Percentiles rank a stretch among this genome's conserved stretches.
Evolutionary conservation across 2,329 filamentous ascomycete genomes (phyloP).

Genomic region (Chaetothyriales sp.): DNA sequence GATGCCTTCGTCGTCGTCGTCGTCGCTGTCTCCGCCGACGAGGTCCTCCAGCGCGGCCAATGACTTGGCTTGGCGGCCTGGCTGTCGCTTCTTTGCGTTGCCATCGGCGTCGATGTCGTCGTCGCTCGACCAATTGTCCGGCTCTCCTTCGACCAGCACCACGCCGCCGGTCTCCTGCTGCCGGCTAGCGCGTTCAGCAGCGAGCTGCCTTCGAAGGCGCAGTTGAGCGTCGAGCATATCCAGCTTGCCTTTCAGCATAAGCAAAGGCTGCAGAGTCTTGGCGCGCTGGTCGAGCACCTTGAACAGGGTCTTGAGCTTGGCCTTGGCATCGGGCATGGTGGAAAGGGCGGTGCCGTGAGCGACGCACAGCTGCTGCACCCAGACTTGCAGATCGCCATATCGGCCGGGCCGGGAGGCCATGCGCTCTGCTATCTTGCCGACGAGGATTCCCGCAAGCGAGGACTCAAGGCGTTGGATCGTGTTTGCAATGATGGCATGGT

Average conservation of each 20-base stretch:
- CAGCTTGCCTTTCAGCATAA: slow-evolving; percentile 85
- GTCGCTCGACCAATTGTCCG: slow-evolving; percentile 28
- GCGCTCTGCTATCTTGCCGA: slow-evolving; percentile 73
- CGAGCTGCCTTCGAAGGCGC: slow-evolving; percentile 57
- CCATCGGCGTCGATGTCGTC: slow-evolving; percentile 26
- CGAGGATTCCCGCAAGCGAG: slow-evolving; percentile 60
- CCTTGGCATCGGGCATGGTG: slow-evolving; percentile 68
- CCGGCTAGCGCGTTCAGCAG: slow-evolving; percentile 33
- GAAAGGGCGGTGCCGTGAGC: slow-evolving; percentile 85
- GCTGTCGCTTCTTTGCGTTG: slow-evolving; percentile 5
- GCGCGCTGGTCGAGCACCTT: slow-evolving; percentile 79
- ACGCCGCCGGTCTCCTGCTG: slow-evolving; percentile 46
- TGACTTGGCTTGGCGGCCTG: slow-evolving; percentile 20
- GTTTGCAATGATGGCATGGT: slow-evolving; percentile 62
- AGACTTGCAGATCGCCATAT: slow-evolving; percentile 79
- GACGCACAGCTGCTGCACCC: slow-evolving; percentile 91
- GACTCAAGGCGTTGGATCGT: slow-evolving; percentile 88
- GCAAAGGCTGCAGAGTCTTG: slow-evolving; percentile 63
- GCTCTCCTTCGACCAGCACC: slow-evolving; percentile 75
- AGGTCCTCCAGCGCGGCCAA: slow-evolving; percentile 17
- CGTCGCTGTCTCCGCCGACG: slow-evolving; percentile 25
- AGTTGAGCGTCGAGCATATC: slow-evolving; percentile 90
- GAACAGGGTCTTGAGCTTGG: slow-evolving; percentile 64
- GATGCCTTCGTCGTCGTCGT: slow-evolving; percentile 47
- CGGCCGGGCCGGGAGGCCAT: slow-evolving; percentile 78